Base-by-base conservation (phyloP, 225 moss, liverwort and hornwort species). In the Sphagnum tenellum region DNA sequence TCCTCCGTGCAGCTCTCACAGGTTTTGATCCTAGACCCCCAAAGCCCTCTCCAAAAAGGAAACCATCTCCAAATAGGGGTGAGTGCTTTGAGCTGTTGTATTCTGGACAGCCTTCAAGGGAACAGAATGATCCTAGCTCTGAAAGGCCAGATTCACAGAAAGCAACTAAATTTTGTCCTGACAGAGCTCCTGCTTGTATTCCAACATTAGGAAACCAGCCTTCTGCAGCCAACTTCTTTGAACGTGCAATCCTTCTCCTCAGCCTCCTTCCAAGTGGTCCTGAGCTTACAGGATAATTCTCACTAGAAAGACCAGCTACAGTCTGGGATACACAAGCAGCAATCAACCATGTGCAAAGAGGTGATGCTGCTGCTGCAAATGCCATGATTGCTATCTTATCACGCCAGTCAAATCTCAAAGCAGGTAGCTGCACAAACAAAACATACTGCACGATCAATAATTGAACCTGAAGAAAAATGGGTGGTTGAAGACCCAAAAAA, bases 101-200 rank as follows among this genome's bases (percentile, higher is more conserved):
- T 59, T 80, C 79, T 46, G 71, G 74, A 50, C 74, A 79, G 63
- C 72, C 80, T 65, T 83, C 82, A 55, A 72, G 71, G 59, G 76
- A 61, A 63, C 71, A 68, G 67, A 67, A 60, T 13, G 82, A 71
- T 61, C 79, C 79, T 46, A 83, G 70, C 67, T 77, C 79, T 56
- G 72, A 69, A 58, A 83, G 74, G 45, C 83, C 83, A 56, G 80
- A 80, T 65, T 64, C 83, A 80, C 83, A 80, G 67, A 79, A 80
- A 60, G 83, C 77, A 66, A 74, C 83, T 66, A 80, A 57, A 72
- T 78, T 77, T 55, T 75, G 69, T 62, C 64, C 77, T 50, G 81
- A 70, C 69, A 82, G 74, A 7, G 77, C 71, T 48, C 74, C 65
- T 61, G 74, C 71, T 72, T 74, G 74, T 12, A 69, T 77, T 56